These are phyloP conservation scores for Triticum monococcum DNA, from an alignment of 176 grass and related monocot genomes.

Conservation along the genomic window DNA sequence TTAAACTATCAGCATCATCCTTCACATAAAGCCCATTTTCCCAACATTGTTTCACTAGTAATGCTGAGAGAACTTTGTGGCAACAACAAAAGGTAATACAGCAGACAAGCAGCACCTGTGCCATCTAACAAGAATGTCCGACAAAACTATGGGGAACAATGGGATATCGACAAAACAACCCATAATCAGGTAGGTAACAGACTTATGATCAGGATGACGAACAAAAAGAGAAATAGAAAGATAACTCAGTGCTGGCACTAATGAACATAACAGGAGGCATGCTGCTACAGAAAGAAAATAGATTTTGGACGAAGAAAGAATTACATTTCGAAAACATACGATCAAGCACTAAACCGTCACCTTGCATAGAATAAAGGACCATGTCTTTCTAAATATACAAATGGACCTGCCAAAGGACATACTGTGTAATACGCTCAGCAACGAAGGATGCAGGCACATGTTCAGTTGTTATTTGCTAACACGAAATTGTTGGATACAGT, in stretches of 20 bases:
- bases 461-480: not conserved
- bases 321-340: not conserved
- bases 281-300: slow-evolving; percentile 6
- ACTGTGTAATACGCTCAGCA: no score
- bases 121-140: not conserved
- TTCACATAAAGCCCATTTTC: no score
- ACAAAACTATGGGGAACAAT: not conserved
- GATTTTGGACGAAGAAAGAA: not conserved
- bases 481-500: not conserved
- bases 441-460: not conserved
- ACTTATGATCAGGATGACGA: not conserved
- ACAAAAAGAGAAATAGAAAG: not conserved
- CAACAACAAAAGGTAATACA: not conserved
- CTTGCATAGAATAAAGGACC: not conserved
- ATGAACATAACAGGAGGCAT: not conserved
- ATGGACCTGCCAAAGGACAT: not conserved
- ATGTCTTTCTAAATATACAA: not conserved
- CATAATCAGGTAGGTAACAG: not conserved
- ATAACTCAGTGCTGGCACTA: not conserved
- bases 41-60: no score
- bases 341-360: not conserved
- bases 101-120: not conserved
- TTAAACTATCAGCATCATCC: no score
- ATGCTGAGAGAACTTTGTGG: not conserved
- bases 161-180: not conserved